These are phyloP conservation scores for Trypanosomatidae sp. DNA, from an alignment of 208 protist genomes.

Conservation along the genomic window DNA sequence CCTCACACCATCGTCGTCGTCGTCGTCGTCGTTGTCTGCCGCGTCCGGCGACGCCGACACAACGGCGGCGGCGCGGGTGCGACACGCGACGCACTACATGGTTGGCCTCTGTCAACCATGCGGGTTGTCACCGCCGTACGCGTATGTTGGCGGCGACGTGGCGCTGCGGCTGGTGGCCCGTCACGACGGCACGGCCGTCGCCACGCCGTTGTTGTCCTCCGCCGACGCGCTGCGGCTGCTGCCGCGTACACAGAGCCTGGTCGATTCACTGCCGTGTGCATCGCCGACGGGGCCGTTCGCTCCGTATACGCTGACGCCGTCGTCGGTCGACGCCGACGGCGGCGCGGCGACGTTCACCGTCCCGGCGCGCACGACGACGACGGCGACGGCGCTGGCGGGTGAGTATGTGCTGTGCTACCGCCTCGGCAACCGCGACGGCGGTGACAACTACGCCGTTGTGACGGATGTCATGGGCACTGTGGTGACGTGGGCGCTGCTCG, in stretches of 20 bases:
- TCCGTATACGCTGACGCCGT: constrained; percentile 24
- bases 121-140: constrained; percentile 41
- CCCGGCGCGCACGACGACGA: constrained; percentile 6
- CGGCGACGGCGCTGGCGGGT: constrained; percentile 27
- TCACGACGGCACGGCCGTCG: constrained; percentile 7
- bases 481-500: constrained; percentile 1
- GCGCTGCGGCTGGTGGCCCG: constrained; percentile 42
- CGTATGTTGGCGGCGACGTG: constrained; percentile 24
- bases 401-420: constrained; percentile 82
- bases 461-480: constrained; percentile 13
- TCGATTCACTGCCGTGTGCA: constrained; percentile 26
- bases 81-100: constrained; percentile 42
- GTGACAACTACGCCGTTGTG: constrained; percentile 38
- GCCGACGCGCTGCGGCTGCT: constrained; percentile 57
- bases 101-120: constrained; percentile 73
- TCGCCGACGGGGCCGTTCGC: constrained; percentile 37
- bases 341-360: constrained; percentile 28
- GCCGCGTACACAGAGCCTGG: constrained; percentile 24
- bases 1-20: too few relatives aligned
- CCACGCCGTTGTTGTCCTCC: too few relatives aligned
- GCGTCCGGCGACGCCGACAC: too few relatives aligned
- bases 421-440: constrained; percentile 7
- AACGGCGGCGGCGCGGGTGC: constrained; percentile 7
- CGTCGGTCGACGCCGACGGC: constrained; percentile 8
- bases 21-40: too few relatives aligned